phyloP scores from a whole-genome alignment of 225 moss, liverwort and hornwort genomes.

The Bryoerythrophyllum caledonicum region DNA sequence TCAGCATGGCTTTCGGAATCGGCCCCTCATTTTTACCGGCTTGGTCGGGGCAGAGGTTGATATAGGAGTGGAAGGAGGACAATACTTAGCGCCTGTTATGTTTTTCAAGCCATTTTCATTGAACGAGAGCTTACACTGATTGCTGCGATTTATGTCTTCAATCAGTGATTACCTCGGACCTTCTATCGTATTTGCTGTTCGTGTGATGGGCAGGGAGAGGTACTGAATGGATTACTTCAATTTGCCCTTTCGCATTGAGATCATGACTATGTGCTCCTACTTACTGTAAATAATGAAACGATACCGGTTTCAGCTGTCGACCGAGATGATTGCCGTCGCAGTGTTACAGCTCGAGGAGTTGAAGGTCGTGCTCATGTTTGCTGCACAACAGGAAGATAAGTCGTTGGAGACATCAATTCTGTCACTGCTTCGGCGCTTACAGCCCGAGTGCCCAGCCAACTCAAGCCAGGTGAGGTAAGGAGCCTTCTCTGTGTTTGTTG shows the following conservation, averaged over 20 bases:
- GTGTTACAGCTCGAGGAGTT: neutral
- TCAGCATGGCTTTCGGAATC: constrained; percentile 74
- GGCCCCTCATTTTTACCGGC: constrained; percentile 73
- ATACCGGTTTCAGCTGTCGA: neutral
- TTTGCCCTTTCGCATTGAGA: neutral
- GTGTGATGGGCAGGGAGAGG: neutral
- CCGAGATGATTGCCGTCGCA: neutral
- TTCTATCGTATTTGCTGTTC: neutral
- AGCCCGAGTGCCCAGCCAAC: neutral
- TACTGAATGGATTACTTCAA: neutral
- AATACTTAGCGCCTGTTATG: neutral
- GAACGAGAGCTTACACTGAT: neutral
- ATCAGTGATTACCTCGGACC: neutral
- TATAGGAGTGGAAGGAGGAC: constrained; percentile 6
- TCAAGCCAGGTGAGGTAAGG: neutral
- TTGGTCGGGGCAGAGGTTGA: constrained; percentile 35
- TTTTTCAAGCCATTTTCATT: neutral
- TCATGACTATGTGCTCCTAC: neutral
- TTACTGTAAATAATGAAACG: neutral
- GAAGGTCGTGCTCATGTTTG: neutral
- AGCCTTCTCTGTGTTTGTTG: neutral
- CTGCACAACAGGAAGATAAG: neutral
- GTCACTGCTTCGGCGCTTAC: neutral
- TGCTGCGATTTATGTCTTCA: neutral
- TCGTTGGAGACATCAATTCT: neutral